A percentile compares a stretch with the other conserved stretches of the same genome.
These are phyloP conservation scores for Cardamine resedifolia DNA, from an alignment of 345 rosid species.

Conservation along the genomic window DNA sequence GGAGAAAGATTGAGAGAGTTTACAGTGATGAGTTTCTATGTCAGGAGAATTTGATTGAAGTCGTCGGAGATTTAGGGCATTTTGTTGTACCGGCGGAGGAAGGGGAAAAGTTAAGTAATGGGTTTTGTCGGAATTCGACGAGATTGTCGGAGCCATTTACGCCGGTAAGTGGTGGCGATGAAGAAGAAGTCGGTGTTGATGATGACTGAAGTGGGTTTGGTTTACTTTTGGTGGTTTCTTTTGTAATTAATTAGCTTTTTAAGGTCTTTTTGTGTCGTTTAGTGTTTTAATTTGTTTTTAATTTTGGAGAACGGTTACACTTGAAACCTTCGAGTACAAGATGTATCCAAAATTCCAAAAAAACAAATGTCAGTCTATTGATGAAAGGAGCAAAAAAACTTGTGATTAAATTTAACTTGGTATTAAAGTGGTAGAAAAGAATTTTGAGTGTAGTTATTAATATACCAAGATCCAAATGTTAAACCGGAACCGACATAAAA, in stretches of 20 bases:
- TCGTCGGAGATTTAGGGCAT: conserved; percentile 57
- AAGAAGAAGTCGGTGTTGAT: conserved; percentile 20
- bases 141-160: conserved; percentile 28
- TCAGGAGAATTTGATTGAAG: conserved; percentile 61
- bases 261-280: neutral
- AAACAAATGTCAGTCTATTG: neutral
- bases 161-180: conserved; percentile 34
- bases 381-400: neutral
- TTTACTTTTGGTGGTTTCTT: conserved; percentile 11
- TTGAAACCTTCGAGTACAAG: neutral
- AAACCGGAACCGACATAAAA: neutral
- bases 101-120: conserved; percentile 3
- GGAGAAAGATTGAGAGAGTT: conserved; percentile 64
- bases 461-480: neutral
- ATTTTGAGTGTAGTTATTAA: neutral
- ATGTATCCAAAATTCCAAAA: conserved; percentile 8
- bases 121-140: conserved; percentile 57
- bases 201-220: conserved; percentile 30
- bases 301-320: conserved; percentile 31
- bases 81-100: conserved; percentile 44
- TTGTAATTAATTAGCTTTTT: conserved; percentile 36
- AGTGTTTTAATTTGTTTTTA: conserved; percentile 14
- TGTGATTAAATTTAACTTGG: neutral
- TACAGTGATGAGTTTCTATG: conserved; percentile 75
- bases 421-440: neutral